These are phyloP conservation scores for Suillus sp. DNA, from an alignment of 768 basidiomycete genomes.

Conservation along the genomic window DNA sequence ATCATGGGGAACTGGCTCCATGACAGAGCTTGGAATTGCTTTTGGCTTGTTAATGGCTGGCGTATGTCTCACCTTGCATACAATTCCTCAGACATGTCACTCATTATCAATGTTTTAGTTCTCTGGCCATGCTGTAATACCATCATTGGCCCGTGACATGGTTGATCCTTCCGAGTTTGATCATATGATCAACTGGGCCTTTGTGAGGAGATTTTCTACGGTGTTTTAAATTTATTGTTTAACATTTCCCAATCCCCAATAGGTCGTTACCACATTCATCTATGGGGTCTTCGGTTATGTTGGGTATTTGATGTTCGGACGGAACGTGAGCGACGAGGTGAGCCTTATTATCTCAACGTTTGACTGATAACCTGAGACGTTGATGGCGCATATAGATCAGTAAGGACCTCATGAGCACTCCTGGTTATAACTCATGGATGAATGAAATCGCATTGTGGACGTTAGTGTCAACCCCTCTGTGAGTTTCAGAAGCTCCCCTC, in stretches of 20 bases:
- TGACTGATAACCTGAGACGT: neutral
- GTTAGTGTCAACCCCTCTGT: slow-evolving; percentile 79
- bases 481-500: slow-evolving; percentile 30
- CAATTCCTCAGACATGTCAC: neutral
- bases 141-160: slow-evolving; percentile 91
- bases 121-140: slow-evolving; percentile 90
- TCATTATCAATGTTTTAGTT: slow-evolving; percentile 50
- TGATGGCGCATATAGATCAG: slow-evolving; percentile 59
- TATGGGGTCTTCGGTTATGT: slow-evolving; percentile 72
- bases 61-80: slow-evolving; percentile 42
- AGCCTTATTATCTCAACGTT: slow-evolving; percentile 18
- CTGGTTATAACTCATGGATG: slow-evolving; percentile 69
- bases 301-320: slow-evolving; percentile 93
- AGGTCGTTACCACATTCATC: slow-evolving; percentile 64
- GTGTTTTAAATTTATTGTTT: slow-evolving; percentile 8
- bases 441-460: slow-evolving; percentile 83
- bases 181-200: slow-evolving; percentile 83
- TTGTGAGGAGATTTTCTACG: slow-evolving; percentile 49
- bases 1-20: slow-evolving; percentile 51
- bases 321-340: slow-evolving; percentile 78
- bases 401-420: slow-evolving; percentile 70
- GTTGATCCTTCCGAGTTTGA: slow-evolving; percentile 76
- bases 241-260: slow-evolving; percentile 2
- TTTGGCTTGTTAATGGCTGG: slow-evolving; percentile 94
- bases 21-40: slow-evolving; percentile 68